phyloP scores from a whole-genome alignment of 1,139 yeast species.

The Komagataea norvegica region DNA sequence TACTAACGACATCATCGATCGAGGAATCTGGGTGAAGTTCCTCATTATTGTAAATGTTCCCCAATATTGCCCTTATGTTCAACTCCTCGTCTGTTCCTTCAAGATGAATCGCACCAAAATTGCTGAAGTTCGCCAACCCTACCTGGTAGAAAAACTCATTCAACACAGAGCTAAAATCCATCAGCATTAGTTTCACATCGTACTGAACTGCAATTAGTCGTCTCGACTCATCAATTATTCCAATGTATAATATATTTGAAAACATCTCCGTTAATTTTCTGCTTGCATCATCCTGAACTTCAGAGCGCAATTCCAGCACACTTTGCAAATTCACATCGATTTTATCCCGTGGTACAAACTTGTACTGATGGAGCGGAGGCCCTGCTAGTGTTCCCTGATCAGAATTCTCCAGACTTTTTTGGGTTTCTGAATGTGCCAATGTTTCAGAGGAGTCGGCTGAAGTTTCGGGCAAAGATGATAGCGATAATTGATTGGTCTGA shows the following conservation, averaged over 20 bases:
- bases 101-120: constrained; percentile 64
- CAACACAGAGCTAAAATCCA: constrained; percentile 74
- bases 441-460: too few species aligned
- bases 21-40: constrained; percentile 21
- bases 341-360: constrained; percentile 23
- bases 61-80: constrained; percentile 20
- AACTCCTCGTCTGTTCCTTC: constrained; percentile 20
- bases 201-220: constrained; percentile 79
- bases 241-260: constrained; percentile 70
- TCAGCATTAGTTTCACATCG: constrained; percentile 68
- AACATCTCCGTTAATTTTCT: constrained; percentile 60
- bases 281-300: constrained; percentile 45
- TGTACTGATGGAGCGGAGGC: neutral
- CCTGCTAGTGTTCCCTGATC: neutral
- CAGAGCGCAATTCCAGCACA: constrained; percentile 47
- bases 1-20: constrained; percentile 24
- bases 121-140: constrained; percentile 72
- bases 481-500: too few species aligned
- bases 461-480: too few species aligned
- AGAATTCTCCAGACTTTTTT: neutral
- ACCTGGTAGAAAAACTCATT: constrained; percentile 76
- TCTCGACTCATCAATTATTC: constrained; percentile 68
- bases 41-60: constrained; percentile 6
- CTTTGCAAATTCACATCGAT: constrained; percentile 51
- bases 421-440: constrained; percentile 3